phyloP scores from a whole-genome alignment of 2,329 filamentous ascomycete genomes.

The Cladosporium sphaerospermum region DNA sequence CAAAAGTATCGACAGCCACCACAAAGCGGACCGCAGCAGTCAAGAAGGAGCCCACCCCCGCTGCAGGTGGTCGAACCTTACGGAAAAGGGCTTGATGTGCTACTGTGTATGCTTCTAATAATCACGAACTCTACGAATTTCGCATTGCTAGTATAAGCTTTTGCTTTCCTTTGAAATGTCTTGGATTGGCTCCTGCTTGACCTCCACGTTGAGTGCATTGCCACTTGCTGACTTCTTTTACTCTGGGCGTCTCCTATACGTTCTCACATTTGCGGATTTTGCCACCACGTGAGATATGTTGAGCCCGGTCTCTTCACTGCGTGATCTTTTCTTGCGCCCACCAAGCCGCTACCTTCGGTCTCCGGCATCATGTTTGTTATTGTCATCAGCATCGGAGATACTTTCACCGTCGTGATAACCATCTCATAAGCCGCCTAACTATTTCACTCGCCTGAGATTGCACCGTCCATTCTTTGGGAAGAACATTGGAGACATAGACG shows the following conservation, averaged over 20 bases:
- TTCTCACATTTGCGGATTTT: neutral
- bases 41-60: conserved; percentile 20
- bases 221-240: neutral
- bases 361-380: too few relatives aligned
- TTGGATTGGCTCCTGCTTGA: neutral
- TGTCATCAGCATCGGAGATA: too few relatives aligned
- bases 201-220: neutral
- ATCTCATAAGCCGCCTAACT: too few relatives aligned
- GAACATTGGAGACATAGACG: too few relatives aligned
- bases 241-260: neutral
- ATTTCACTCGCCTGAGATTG: too few relatives aligned
- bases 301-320: too few relatives aligned
- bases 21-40: conserved; percentile 26
- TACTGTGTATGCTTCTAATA: neutral
- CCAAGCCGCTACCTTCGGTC: too few relatives aligned
- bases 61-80: conserved; percentile 22
- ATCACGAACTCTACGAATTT: conserved; percentile 3
- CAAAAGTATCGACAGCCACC: conserved; percentile 38
- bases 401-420: too few relatives aligned
- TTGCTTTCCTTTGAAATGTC: neutral
- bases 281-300: too few relatives aligned
- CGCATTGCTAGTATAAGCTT: neutral
- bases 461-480: too few relatives aligned
- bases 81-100: conserved; percentile 26
- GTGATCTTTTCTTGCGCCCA: too few relatives aligned